phyloP scores from a whole-genome alignment of 2,329 filamentous ascomycete species.

The Orbilia javanica region DNA sequence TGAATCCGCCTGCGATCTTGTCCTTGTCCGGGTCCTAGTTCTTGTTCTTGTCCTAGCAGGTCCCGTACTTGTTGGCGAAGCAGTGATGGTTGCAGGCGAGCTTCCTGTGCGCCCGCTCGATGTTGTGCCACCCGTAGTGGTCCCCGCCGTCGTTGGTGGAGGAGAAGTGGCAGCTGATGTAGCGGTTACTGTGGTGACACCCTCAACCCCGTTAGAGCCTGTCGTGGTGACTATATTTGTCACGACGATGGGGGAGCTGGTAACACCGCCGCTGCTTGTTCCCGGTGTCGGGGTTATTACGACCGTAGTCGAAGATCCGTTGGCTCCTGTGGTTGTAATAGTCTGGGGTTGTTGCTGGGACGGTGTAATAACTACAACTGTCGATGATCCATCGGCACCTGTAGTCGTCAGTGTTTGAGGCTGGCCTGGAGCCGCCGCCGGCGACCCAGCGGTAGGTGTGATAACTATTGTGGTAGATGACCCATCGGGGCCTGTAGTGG shows the following conservation, averaged over 20 bases:
- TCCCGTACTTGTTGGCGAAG: background rate
- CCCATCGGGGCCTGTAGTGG: background rate
- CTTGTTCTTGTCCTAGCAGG: background rate
- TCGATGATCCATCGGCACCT: background rate
- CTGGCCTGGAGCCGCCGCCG: background rate
- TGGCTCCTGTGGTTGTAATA: background rate
- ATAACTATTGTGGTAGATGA: background rate
- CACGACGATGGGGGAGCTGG: background rate
- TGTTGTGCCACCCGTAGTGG: background rate
- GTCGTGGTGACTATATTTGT: constrained; percentile 12
- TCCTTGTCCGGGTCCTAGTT: background rate
- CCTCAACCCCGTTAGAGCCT: constrained; percentile 6
- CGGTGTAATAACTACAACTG: background rate
- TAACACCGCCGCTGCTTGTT: background rate
- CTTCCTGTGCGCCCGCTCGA: background rate
- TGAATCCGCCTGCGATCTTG: background rate
- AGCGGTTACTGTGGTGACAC: background rate
- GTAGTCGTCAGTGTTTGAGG: background rate
- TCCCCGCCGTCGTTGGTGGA: background rate
- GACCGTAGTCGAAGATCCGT: background rate
- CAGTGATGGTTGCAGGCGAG: too few species aligned
- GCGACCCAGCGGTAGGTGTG: background rate
- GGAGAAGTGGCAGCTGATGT: background rate
- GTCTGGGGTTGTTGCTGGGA: background rate
- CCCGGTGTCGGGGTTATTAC: background rate